These are phyloP conservation scores for Boletus vinaceobasis DNA, from an alignment of 768 basidiomycete species.

Conservation along the genomic window DNA sequence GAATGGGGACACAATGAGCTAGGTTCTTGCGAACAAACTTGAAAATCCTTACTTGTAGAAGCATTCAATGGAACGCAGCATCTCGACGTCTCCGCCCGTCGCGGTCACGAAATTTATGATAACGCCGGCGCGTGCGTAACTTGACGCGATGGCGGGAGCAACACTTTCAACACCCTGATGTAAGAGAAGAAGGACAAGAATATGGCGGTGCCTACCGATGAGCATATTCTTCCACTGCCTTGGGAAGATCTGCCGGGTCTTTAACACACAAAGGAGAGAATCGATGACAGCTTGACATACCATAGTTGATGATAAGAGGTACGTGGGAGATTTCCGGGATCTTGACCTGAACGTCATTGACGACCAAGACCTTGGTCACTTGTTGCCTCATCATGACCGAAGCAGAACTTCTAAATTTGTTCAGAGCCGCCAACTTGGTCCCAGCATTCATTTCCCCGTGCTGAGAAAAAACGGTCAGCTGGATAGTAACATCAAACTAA, in stretches of 20 bases:
- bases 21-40: background rate
- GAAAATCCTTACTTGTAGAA: conserved; percentile 77
- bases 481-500: background rate
- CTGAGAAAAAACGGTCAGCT: conserved; percentile 38
- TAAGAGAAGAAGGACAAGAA: conserved; percentile 3
- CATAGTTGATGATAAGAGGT: conserved; percentile 94
- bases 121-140: conserved; percentile 83
- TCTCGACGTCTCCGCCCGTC: conserved; percentile 96
- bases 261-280: conserved; percentile 7
- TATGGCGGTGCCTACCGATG: conserved; percentile 60
- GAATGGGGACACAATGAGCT: conserved; percentile 13
- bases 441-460: conserved; percentile 91
- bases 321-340: conserved; percentile 85
- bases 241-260: conserved; percentile 66
- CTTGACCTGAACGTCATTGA: conserved; percentile 94
- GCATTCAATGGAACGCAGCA: conserved; percentile 97
- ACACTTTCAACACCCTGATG: conserved; percentile 46
- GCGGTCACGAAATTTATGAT: conserved; percentile 97
- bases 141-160: conserved; percentile 80
- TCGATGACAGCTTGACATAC: conserved; percentile 35
- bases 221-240: conserved; percentile 96
- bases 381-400: conserved; percentile 62
- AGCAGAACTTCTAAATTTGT: conserved; percentile 69
- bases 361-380: conserved; percentile 74
- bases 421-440: conserved; percentile 75